Evolutionary conservation across 2,329 filamentous ascomycete species (phyloP), one percentile per base, ranked within the genome.

Genomic region (Alternaria postmessia): DNA sequence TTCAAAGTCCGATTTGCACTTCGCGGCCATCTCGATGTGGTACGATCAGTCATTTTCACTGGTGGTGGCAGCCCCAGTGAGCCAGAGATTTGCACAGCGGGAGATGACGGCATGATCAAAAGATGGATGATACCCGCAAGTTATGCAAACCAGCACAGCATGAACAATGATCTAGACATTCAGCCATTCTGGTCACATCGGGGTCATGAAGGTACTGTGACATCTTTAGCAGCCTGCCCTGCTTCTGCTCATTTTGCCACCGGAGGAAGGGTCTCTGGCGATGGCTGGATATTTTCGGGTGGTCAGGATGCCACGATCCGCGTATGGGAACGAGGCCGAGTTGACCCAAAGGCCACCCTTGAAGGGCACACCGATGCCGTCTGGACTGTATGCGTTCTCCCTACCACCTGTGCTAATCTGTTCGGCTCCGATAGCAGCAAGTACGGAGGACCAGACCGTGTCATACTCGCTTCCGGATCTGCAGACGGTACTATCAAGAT

Each of bases 201-300:
- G 57, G 95, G 95, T 9, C 95, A 99, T 75, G 87, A 89, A n/a
- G 94, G 95, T 3, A 88, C 93, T 3, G 94, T 99, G 3, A 91
- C 96, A 41, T 93, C 88, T 43, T 82, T 99, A 26, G 90, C 94
- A 0, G 91, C 94, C 4, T 97, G 93, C 85, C 93, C 93, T 2
- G 89, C 93, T 2, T 90, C 92, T 2, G 91, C 92, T 26, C 95
- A 92, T 73, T 97, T 97, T 76, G 91, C 92, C 7, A 96, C 93
- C 18, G 92, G 94, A 36, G 93, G 94, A 7, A 88, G 94, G 64
- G 92, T 92, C 7, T 88, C 91, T 70, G 94, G 94, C 32, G 95
- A 98, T 70, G 95, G 95, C 28, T 99, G 95, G 95, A 94, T 99
- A 66, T 99, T 99, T 79, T 98, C 94, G 5, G 95, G 95, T 62